Evolutionary conservation across 2,329 filamentous ascomycete species (phyloP), one percentile per base, ranked within the genome.

Genomic region (Alternaria atra): DNA sequence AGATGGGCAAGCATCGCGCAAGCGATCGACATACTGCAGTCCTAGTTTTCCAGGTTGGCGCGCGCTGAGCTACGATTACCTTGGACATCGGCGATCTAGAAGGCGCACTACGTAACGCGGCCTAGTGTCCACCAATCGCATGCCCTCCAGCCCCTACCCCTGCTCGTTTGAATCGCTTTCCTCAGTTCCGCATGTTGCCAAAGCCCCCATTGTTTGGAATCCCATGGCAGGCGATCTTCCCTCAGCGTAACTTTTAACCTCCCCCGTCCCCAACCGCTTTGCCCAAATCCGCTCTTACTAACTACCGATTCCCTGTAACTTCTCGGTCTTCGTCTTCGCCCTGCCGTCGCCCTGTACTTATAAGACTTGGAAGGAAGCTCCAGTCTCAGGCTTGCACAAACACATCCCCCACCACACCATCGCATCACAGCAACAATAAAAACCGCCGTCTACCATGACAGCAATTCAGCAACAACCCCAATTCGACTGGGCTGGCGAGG

Each of bases 401-500:
- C 27, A 30, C 46, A 40, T 6, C 10, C 9, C 46, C 8, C 51
- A 43, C 17, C 23, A 48, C 15, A 37, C 9, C 27, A 13, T 46
- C n/a, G 20, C 29, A 30, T 15, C 17, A 39, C 25, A 39, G 29
- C 40, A 23, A 30, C 51, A 52, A 25, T 37, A 40, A 15, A 27
- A 25, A 29, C 27, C 27, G 12, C 39, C 10, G 48, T 46, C 59
- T 48, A 52, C 30, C 62, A 68, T 69, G 60, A 70, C 65, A 63
- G 66, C 73, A 27, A 56, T 72, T 5, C 64, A 73, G 10, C 59
- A 68, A 2, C 60, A 60, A 9, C 64, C 59, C 17, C 52, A 37
- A 6, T 67, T 71, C 50, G 69, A 75, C 25, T 76, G 74, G 74
- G 70, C 74, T 20, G 64, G 70, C 52, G 67, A 72, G 34, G 65